Conservation (phyloP, 2,329 filamentous ascomycete genomes). For the Tolypocladium tropicale region DNA sequence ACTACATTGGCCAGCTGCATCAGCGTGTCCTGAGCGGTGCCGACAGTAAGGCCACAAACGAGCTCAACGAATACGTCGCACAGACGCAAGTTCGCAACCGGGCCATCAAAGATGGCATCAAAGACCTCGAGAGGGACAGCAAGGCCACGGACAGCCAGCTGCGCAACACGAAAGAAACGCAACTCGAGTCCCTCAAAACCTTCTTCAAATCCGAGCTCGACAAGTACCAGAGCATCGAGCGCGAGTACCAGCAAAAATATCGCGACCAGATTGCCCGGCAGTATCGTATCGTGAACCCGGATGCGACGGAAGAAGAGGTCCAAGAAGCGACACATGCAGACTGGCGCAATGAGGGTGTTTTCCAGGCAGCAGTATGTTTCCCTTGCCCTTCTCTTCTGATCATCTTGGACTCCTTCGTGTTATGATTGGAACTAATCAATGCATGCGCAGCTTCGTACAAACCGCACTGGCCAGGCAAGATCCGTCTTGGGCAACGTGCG, state of each 20-base stretch:
- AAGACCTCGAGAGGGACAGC: slow-evolving; percentile 61
- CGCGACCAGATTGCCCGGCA: slow-evolving; percentile 71
- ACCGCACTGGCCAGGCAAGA: slow-evolving; percentile 62
- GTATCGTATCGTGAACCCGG: slow-evolving; percentile 72
- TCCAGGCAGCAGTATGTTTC: slow-evolving; percentile 64
- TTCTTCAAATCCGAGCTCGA: slow-evolving; percentile 63
- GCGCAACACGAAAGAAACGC: slow-evolving; percentile 58
- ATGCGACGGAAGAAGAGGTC: slow-evolving; percentile 66
- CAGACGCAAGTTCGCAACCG: slow-evolving; percentile 64
- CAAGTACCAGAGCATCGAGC: slow-evolving; percentile 62
- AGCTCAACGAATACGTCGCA: slow-evolving; percentile 57
- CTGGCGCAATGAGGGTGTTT: slow-evolving; percentile 71
- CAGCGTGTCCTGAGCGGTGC: slow-evolving; percentile 60
- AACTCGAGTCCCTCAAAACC: slow-evolving; percentile 58
- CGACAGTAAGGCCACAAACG: slow-evolving; percentile 42
- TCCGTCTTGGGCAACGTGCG: slow-evolving; percentile 69
- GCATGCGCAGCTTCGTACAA: slow-evolving; percentile 53
- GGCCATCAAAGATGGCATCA: slow-evolving; percentile 71
- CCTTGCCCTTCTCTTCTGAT: background rate
- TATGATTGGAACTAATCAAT: background rate
- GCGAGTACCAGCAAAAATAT: slow-evolving; percentile 59
- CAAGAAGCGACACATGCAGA: slow-evolving; percentile 57
- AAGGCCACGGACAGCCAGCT: slow-evolving; percentile 42
- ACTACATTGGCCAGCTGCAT: slow-evolving; percentile 58
- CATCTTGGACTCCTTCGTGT: too few relatives aligned